Evolutionary conservation across 1,284 basidiomycete species (phyloP), one percentile per base, ranked within the genome.

Genomic region (Rhodotorula glutinis): DNA sequence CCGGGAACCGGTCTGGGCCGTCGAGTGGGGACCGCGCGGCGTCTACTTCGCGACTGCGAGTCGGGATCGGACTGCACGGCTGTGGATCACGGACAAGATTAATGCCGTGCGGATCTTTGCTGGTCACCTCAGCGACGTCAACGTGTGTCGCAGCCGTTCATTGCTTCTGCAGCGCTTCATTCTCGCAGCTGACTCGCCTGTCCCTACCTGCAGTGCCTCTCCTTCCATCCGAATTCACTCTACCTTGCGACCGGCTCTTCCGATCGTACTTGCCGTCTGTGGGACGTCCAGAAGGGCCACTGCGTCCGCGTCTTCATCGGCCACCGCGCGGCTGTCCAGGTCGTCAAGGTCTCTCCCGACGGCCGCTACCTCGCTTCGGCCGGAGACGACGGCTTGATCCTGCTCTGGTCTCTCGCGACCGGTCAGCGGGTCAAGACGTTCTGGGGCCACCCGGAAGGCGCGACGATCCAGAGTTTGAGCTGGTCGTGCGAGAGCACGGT

Each of bases 31-130:
- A 72, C 94, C 95, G 11, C 86, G 92, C 81, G 95, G 96, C 9
- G 87, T 95, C n/a, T 98, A 98, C 80, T 99, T 99, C 79, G 95
- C 95, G 1, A 95, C 92, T 17, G 93, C 87, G 9, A 94, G 92
- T 77, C 83, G 95, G 58, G 96, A 99, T 79, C 83, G 91, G 69
- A 97, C 96, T 3, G 96, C 96, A 0, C 84, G 95, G 73, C 82
- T 99, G 53, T 99, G 96, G 96, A 92, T 89, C 41, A 94, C 94
- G 4, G 96, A 99, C 77, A 83, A 93, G 62, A 86, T 88, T 23
- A 87, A 88, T 11, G 90, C 93, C 59, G 78, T 98, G 71, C 82
- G 96, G 70, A 89, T 98, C 77, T 98, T 96, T 80, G 93, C 92
- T 1, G 96, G 96, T 0, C 96, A 99, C 81, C 77, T 97, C 72